Evolutionary conservation across 257 asterid genomes (phyloP), one percentile per base, ranked within the genome.

Genomic region (Solanum raphanifolium): DNA sequence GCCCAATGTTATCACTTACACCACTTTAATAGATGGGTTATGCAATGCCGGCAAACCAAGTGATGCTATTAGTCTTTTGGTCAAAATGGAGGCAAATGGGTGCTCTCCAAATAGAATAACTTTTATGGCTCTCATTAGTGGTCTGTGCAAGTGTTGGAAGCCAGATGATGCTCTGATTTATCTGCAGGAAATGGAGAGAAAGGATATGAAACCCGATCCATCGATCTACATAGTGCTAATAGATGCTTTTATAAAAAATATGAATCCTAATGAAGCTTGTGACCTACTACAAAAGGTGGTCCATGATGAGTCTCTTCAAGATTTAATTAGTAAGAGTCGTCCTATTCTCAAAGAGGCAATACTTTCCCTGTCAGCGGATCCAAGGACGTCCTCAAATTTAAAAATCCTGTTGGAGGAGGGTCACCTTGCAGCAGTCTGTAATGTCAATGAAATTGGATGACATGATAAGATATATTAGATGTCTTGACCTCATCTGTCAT

Each of bases 101-200:
- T 93, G 96, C 69, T 9, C 46, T 23, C 95, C 98, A 9, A 96
- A 92, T 88, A 93, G 95, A 88, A 91, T 96, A 88, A 89, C 97
- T 88, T 95, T 92, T 89, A 94, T 94, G 98, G 97, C 98, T 94
- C 94, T 96, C 86, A 90, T 95, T 87, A 91, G 90, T 73, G 99
- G 99, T 90, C 98, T 97, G 83, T 97, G 98, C 93, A 95, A 97
- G 91, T 95, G 98, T 86, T 46, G 87, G 85, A 91, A 91, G 91
- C 92, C 94, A 48, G 92, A 91, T 88, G 91, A 87, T 88, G 99
- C 95, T 87, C 76, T 94, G 89, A 41, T 75, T 83, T 95, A 91
- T 90, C 89, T 95, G 92, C 88, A 89, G 88, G 89, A 90, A 91
- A 97, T 97, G 98, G 98, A 94, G 90, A 93, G 90, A 89, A 95